Evolutionary conservation across 345 rosid genomes (phyloP).

Genomic region (Cardamine resedifolia): DNA sequence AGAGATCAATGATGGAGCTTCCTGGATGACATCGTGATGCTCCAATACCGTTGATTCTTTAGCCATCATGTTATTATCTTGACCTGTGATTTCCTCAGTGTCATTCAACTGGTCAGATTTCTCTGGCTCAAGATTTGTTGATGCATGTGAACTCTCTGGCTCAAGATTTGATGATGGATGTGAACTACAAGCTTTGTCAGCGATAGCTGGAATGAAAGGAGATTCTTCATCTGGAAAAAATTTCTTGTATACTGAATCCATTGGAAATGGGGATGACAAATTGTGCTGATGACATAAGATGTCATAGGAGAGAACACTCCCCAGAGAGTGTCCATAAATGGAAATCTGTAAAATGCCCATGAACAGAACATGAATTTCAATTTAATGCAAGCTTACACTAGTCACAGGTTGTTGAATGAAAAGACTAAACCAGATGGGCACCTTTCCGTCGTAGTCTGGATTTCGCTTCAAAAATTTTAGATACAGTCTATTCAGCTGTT

Average conservation of each 20-base stretch:
- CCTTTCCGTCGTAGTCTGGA: slow-evolving; percentile 98
- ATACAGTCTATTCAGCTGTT: slow-evolving; percentile 75
- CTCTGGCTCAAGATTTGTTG: slow-evolving; percentile 38
- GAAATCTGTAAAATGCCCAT: slow-evolving; percentile 62
- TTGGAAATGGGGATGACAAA: slow-evolving; percentile 77
- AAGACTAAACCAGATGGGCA: slow-evolving; percentile 36
- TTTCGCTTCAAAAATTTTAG: slow-evolving; percentile 78
- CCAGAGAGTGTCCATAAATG: slow-evolving; percentile 93
- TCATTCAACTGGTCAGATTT: slow-evolving; percentile 31
- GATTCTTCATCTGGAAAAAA: slow-evolving; percentile 44
- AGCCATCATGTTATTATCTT: slow-evolving; percentile 37
- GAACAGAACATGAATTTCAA: slow-evolving; percentile 11
- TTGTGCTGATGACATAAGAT: slow-evolving; percentile 95
- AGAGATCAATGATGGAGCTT: slow-evolving; percentile 32
- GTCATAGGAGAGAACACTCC: slow-evolving; percentile 96
- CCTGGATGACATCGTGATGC: slow-evolving; percentile 34
- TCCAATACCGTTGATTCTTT: slow-evolving; percentile 30
- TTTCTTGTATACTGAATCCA: slow-evolving; percentile 68
- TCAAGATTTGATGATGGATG: slow-evolving; percentile 39
- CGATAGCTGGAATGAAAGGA: slow-evolving; percentile 22
- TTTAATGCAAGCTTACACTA: background rate
- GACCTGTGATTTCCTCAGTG: slow-evolving; percentile 33
- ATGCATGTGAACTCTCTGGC: slow-evolving; percentile 29
- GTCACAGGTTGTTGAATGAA: slow-evolving; percentile 32
- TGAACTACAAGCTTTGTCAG: slow-evolving; percentile 36